Percentiles rank a stretch among this genome's conserved stretches.
These are phyloP conservation scores for Blastobotrys aristatus DNA, from an alignment of 1,139 yeast genomes.

Conservation along the genomic window DNA sequence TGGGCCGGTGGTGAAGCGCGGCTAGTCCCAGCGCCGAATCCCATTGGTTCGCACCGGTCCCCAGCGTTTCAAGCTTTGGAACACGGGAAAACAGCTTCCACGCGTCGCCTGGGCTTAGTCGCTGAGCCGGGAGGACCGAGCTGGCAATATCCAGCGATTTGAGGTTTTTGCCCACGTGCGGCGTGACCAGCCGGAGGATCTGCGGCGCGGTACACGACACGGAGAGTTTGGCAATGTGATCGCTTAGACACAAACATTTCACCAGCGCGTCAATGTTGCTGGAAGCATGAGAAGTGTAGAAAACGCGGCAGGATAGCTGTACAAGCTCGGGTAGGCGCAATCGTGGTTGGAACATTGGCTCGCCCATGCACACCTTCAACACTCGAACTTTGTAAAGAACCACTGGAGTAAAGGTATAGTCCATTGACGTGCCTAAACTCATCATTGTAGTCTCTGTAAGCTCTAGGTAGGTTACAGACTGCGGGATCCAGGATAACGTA, in stretches of 20 bases:
- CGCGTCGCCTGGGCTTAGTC: neutral
- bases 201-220: constrained; percentile 1
- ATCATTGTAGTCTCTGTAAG: constrained; percentile 1
- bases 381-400: neutral
- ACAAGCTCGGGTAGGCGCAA: neutral
- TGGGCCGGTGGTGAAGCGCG: neutral
- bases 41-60: constrained; percentile 1
- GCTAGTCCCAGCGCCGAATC: neutral
- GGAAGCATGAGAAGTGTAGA: constrained; percentile 1
- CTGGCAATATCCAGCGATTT: neutral
- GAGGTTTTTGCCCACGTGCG: neutral
- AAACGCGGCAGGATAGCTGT: neutral
- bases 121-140: neutral
- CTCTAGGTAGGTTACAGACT: neutral
- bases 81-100: neutral
- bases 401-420: neutral
- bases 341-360: neutral
- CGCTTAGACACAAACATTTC: neutral
- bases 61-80: neutral
- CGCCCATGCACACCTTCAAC: constrained; percentile 3
- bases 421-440: neutral
- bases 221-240: neutral
- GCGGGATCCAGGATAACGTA: neutral
- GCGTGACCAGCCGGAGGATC: neutral
- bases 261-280: neutral